These are phyloP conservation scores for Tardiomyces depauwii DNA, from an alignment of 1,139 yeast genomes.

Conservation along the genomic window DNA sequence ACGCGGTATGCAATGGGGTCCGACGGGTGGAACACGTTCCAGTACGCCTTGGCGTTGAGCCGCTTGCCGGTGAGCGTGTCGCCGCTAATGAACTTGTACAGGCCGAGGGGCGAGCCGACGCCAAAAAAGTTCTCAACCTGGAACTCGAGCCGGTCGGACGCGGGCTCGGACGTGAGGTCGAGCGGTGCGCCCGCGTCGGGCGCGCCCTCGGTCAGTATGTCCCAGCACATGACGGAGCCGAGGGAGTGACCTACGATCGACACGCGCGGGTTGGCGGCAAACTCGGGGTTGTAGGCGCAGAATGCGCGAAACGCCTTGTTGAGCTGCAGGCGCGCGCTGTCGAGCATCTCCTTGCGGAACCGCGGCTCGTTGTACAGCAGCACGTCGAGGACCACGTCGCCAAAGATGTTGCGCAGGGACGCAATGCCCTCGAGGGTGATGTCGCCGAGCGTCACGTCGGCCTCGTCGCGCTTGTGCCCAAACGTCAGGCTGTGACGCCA, in stretches of 20 bases:
- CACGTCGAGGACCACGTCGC: slow-evolving; percentile 80
- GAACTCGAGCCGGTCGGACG: slow-evolving; percentile 36
- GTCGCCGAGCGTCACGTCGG: slow-evolving; percentile 48
- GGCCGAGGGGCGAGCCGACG: slow-evolving; percentile 85
- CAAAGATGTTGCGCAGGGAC: slow-evolving; percentile 64
- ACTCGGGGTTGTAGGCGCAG: slow-evolving; percentile 50
- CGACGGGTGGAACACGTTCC: slow-evolving; percentile 29
- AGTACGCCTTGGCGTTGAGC: slow-evolving; percentile 23
- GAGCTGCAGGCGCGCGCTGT: slow-evolving; percentile 56
- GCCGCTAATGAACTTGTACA: slow-evolving; percentile 36
- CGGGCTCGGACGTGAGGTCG: not conserved
- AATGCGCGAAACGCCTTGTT: slow-evolving; percentile 57
- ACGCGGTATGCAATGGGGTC: slow-evolving; percentile 31
- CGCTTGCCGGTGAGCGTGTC: not conserved
- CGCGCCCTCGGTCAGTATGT: slow-evolving; percentile 57
- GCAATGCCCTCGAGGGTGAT: slow-evolving; percentile 71
- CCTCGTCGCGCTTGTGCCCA: slow-evolving; percentile 15
- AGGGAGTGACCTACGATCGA: slow-evolving; percentile 85
- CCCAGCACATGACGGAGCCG: slow-evolving; percentile 80
- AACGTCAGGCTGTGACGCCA: slow-evolving; percentile 29
- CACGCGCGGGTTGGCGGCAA: slow-evolving; percentile 47
- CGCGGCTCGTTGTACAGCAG: slow-evolving; percentile 66
- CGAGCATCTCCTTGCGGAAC: slow-evolving; percentile 53
- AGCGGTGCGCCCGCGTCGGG: slow-evolving; percentile 8
- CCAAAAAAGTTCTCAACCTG: slow-evolving; percentile 70